Percentiles rank a stretch among this genome's conserved stretches.
Conservation (phyloP, 2,329 filamentous ascomycete genomes). For the Ophiostoma perfectum region DNA sequence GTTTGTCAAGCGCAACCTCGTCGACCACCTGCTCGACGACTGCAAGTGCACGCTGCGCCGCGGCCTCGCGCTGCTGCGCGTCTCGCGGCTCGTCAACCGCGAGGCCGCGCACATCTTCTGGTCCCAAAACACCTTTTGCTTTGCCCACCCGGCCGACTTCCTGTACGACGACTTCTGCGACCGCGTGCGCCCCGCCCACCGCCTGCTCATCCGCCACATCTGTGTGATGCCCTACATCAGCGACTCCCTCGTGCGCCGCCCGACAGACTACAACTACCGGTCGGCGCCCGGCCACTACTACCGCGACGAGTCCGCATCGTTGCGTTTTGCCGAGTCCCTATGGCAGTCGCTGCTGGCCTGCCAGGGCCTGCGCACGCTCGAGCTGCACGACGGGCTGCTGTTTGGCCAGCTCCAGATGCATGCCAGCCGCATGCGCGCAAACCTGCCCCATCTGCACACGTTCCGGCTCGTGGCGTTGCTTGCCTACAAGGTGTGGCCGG, state of each 20-base stretch:
- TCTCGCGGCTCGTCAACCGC: constrained; percentile 23
- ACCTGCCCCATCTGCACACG: not conserved
- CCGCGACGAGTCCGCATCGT: too few species aligned
- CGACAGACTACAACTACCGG: not conserved
- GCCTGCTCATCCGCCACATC: constrained; percentile 24
- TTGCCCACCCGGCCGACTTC: constrained; percentile 13
- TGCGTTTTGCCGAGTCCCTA: not conserved
- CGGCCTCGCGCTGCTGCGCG: constrained; percentile 22
- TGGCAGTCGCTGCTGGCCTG: not conserved
- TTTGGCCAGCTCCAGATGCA: not conserved
- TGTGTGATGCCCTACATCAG: constrained; percentile 17
- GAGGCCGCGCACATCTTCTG: constrained; percentile 26
- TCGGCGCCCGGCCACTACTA: not conserved
- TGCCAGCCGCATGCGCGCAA: not conserved
- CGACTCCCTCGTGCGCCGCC: not conserved
- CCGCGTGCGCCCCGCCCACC: constrained; percentile 21
- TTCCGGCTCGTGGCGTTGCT: constrained; percentile 10
- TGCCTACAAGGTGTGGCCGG: constrained; percentile 8
- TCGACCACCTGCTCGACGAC: not conserved
- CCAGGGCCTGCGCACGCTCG: constrained; percentile 9
- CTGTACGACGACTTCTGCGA: constrained; percentile 15
- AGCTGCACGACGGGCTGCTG: not conserved
- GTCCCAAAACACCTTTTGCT: constrained; percentile 23
- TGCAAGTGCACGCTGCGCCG: constrained; percentile 22
- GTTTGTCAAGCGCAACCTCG: not conserved